Evolutionary conservation across 371 early-diverging fungal species (phyloP).

Genomic region (Haplosporangium sp.): DNA sequence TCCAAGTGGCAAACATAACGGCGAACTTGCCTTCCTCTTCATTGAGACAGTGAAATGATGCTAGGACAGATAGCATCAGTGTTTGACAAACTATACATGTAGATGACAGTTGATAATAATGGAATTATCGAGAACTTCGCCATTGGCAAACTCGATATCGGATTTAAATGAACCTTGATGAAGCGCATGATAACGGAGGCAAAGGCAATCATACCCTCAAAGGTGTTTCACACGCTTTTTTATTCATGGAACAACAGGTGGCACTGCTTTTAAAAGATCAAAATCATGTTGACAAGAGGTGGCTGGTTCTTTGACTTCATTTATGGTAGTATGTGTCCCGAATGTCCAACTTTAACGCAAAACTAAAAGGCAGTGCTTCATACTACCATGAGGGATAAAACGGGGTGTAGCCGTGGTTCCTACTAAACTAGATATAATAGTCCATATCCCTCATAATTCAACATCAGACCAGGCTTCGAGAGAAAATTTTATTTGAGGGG

Average conservation of each 20-base stretch:
- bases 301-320: not conserved
- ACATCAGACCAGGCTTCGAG: not conserved
- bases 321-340: not conserved
- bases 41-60: too few relatives aligned
- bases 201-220: not conserved
- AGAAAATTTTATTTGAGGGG: not conserved
- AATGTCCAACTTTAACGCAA: not conserved
- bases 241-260: not conserved
- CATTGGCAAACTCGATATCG: too few relatives aligned
- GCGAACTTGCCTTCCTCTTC: too few relatives aligned
- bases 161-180: too few relatives aligned
- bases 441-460: not conserved
- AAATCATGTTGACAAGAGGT: not conserved
- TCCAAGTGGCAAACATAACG: too few relatives aligned
- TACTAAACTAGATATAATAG: not conserved
- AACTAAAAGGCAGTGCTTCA: not conserved
- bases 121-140: too few relatives aligned
- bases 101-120: too few relatives aligned
- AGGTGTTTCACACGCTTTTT: constrained; percentile 1
- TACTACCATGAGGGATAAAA: constrained; percentile 1
- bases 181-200: not conserved
- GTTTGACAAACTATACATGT: too few relatives aligned
- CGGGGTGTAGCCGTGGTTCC: constrained; percentile 1
- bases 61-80: too few relatives aligned
- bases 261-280: not conserved